Conservation (phyloP, 495 filamentous ascomycete genomes). For the Penicillium antarcticum region DNA sequence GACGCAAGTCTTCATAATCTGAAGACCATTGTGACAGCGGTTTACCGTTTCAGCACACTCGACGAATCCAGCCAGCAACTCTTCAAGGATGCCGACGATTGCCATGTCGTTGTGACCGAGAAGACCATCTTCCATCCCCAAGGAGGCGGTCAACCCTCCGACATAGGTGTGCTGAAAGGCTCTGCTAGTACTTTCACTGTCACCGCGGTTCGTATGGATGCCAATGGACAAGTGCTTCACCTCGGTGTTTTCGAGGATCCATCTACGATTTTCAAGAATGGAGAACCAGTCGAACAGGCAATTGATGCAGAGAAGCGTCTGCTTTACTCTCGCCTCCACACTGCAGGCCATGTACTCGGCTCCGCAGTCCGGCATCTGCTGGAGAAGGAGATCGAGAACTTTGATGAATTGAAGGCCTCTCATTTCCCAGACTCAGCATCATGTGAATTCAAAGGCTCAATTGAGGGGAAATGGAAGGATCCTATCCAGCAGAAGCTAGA, state of each 20-base stretch:
- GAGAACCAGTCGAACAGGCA: slow-evolving; percentile 41
- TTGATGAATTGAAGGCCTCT: slow-evolving; percentile 60
- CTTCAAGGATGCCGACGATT: slow-evolving; percentile 46
- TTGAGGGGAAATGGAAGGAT: slow-evolving; percentile 56
- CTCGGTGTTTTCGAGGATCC: slow-evolving; percentile 47
- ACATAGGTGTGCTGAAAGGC: slow-evolving; percentile 50
- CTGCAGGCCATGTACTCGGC: slow-evolving; percentile 62
- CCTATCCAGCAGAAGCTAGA: slow-evolving; percentile 53
- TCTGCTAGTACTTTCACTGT: slow-evolving; percentile 39
- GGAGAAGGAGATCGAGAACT: slow-evolving; percentile 43
- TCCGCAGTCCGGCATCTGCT: slow-evolving; percentile 52
- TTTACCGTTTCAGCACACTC: slow-evolving; percentile 43
- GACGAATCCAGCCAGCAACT: slow-evolving; percentile 43
- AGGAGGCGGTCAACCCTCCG: slow-evolving; percentile 64
- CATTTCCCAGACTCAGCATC: slow-evolving; percentile 59
- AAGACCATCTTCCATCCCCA: slow-evolving; percentile 66
- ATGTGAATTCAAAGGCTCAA: slow-evolving; percentile 57
- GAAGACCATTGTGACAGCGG: slow-evolving; percentile 38
- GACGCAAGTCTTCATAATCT: slow-evolving; percentile 46
- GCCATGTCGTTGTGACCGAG: slow-evolving; percentile 52
- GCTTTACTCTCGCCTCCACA: slow-evolving; percentile 60
- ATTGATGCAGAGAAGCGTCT: slow-evolving; percentile 52
- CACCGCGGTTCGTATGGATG: slow-evolving; percentile 37
- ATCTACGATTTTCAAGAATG: slow-evolving; percentile 23
- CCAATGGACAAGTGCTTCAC: slow-evolving; percentile 53